Conservation (phyloP, 1,284 basidiomycete species). For the Tylopilus orsonianus region DNA sequence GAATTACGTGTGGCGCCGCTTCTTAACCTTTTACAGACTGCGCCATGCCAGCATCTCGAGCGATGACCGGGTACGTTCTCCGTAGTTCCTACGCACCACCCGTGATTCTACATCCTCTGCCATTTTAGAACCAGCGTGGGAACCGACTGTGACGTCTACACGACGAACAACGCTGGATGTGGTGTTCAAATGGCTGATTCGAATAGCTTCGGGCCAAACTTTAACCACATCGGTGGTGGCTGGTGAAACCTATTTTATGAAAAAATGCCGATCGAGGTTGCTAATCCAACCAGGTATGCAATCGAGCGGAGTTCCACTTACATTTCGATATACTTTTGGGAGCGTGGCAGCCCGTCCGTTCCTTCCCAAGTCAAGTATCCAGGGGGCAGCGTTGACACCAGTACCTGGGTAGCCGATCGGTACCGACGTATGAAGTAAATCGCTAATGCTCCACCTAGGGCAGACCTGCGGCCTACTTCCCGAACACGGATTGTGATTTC, state of each 20-base stretch:
- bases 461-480: slow-evolving; percentile 22
- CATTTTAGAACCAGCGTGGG: slow-evolving; percentile 34
- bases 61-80: slow-evolving; percentile 48
- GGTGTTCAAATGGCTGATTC: slow-evolving; percentile 47
- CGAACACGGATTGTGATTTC: slow-evolving; percentile 20
- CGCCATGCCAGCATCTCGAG: slow-evolving; percentile 51
- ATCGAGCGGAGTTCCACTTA: slow-evolving; percentile 18
- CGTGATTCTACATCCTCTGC: background rate
- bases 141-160: slow-evolving; percentile 57
- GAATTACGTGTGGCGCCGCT: background rate
- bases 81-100: background rate
- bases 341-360: slow-evolving; percentile 16
- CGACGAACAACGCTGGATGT: slow-evolving; percentile 62
- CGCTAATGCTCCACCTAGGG: slow-evolving; percentile 13
- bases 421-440: background rate
- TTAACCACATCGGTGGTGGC: slow-evolving; percentile 65
- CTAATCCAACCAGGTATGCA: slow-evolving; percentile 23
- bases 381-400: slow-evolving; percentile 19
- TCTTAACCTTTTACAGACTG: slow-evolving; percentile 43
- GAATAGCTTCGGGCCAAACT: slow-evolving; percentile 57
- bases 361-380: slow-evolving; percentile 19
- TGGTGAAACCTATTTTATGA: slow-evolving; percentile 34
- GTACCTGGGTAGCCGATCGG: slow-evolving; percentile 20
- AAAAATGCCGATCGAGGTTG: background rate
- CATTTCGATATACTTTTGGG: slow-evolving; percentile 29